phyloP scores from a whole-genome alignment of 768 basidiomycete species.

The Lyophyllum semitale region DNA sequence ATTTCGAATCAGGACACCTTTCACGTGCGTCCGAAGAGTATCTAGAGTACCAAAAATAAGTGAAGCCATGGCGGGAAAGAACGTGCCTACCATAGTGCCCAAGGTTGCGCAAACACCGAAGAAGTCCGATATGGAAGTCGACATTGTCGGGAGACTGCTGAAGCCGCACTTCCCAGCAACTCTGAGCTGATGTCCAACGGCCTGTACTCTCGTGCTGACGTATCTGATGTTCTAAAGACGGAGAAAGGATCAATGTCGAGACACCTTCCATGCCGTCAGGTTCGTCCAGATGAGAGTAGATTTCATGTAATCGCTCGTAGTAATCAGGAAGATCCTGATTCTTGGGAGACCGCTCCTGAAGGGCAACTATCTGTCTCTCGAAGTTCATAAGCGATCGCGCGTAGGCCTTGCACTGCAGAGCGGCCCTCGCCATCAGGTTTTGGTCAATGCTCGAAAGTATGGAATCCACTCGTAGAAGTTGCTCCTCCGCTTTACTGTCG shows the following conservation, averaged over 20 bases:
- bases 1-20: constrained; percentile 82
- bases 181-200: constrained; percentile 97
- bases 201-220: constrained; percentile 97
- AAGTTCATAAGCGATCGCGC: constrained; percentile 95
- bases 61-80: neutral
- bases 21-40: constrained; percentile 91
- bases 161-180: constrained; percentile 96
- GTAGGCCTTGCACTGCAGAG: constrained; percentile 91
- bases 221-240: constrained; percentile 93
- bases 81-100: constrained; percentile 90
- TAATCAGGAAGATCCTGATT: constrained; percentile 60
- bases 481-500: constrained; percentile 48
- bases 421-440: constrained; percentile 89
- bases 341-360: constrained; percentile 42
- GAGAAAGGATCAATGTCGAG: constrained; percentile 83
- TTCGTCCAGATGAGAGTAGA: constrained; percentile 94
- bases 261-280: constrained; percentile 99
- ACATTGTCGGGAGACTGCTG: constrained; percentile 91
- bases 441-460: constrained; percentile 82
- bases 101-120: constrained; percentile 89
- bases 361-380: constrained; percentile 74
- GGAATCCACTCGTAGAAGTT: constrained; percentile 75
- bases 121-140: constrained; percentile 83
- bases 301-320: constrained; percentile 92
- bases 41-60: constrained; percentile 47